phyloP scores from a whole-genome alignment of 768 basidiomycete species.

The Xerocomellus chrysenteron region DNA sequence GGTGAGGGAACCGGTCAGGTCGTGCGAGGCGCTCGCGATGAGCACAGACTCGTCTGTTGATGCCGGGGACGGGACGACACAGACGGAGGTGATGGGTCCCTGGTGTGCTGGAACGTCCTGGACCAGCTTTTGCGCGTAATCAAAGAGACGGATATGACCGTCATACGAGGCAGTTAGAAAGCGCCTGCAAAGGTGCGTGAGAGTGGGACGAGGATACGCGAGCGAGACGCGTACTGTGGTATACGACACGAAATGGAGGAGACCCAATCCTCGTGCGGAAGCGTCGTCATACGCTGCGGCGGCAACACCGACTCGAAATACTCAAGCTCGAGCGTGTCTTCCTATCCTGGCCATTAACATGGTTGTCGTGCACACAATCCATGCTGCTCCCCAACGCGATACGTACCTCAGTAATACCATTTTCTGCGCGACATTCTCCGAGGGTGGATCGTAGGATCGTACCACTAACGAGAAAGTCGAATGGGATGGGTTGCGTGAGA shows the following conservation, averaged over 20 bases:
- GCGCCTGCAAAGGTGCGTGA: constrained; percentile 39
- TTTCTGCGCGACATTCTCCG: constrained; percentile 70
- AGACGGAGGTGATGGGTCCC: constrained; percentile 68
- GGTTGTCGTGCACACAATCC: background rate
- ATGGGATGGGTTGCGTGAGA: constrained; percentile 73
- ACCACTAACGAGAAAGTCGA: constrained; percentile 90
- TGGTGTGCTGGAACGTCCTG: constrained; percentile 51
- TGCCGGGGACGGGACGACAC: constrained; percentile 43
- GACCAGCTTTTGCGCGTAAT: constrained; percentile 60
- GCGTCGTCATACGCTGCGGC: constrained; percentile 73
- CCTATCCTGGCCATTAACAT: constrained; percentile 42
- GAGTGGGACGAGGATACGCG: background rate
- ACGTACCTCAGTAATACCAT: constrained; percentile 66
- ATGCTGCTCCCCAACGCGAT: background rate
- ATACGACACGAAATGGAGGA: constrained; percentile 27
- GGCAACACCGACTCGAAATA: constrained; percentile 90
- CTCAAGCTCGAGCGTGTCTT: constrained; percentile 90
- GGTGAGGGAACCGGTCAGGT: constrained; percentile 66
- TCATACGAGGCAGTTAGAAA: constrained; percentile 84
- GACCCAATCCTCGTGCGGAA: constrained; percentile 94
- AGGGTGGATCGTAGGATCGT: constrained; percentile 72
- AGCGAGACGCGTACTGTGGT: constrained; percentile 11
- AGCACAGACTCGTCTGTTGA: constrained; percentile 35
- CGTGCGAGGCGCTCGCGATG: constrained; percentile 75
- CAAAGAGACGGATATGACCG: constrained; percentile 69